Base-by-base conservation (phyloP, 208 protist species). In the Leishmania martiniquensis region DNA sequence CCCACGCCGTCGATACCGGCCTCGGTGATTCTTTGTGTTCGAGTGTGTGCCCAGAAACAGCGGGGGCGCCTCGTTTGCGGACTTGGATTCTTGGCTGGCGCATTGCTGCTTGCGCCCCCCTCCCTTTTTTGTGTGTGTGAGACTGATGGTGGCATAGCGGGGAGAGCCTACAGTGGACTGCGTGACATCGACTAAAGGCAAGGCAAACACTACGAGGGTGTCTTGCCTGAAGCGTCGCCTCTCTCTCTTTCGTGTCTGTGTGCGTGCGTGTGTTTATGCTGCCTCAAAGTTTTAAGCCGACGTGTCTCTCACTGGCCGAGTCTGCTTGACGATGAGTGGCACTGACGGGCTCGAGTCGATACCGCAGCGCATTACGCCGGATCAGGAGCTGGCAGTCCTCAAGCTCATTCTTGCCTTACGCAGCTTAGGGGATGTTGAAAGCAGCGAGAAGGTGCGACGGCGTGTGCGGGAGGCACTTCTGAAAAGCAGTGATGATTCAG, bases 371-470 rank as follows among this genome's bases (percentile, higher is more conserved):
- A 78, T 88, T 39, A 44, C 80, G 37, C 87, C 91, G 4, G 85
- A 93, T 29, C 89, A 92, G 80, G 87, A 95, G 80, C 77, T 93
- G 39, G 70, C 82, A 2, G 72, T 95, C 4, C 69, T 95, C 7
- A 88, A 92, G 75, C 87, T 90, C 1, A 88, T 95, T 52, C 73
- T 95, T 13, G 80, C 77, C 45, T 82, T 95, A 45, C 81, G 86
- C 37, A 78, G 82, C 42, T 75, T 92, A 6, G 89, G 91, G 34
- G 89, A 91, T 76, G 76, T 76, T 39, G 83, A 82, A 39, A 82
- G 80, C 54, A 90, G 89, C 63, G 85, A 95, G 73, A 84, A 84
- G 68, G 69, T 95, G 45, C 91, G 91, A n/a, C 37, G 62, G 1
- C 85, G 87, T 32, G 87, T 93, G 44, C 85, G 91, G 4, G 76